A percentile compares a stretch with the other conserved stretches of the same genome.
Conservation (phyloP, 75 land plant genomes). For the Pinus taeda region DNA sequence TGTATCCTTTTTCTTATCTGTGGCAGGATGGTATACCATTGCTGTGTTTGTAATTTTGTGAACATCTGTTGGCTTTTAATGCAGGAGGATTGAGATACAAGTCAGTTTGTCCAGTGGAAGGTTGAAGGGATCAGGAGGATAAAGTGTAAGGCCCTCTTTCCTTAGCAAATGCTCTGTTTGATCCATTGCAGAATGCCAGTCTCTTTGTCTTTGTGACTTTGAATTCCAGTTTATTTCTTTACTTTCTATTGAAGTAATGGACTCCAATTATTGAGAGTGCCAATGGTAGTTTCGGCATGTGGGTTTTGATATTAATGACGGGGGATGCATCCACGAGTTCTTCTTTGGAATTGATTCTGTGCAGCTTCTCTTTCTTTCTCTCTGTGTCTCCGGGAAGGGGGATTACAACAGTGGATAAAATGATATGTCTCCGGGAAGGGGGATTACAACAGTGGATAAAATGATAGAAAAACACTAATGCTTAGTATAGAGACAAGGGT, state of each 20-base stretch:
- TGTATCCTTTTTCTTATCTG: not conserved
- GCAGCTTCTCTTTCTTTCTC: no score
- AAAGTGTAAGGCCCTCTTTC: not conserved
- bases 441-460: no score
- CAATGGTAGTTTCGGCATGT: not conserved
- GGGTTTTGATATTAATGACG: not conserved
- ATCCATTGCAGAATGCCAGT: not conserved
- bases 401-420: no score
- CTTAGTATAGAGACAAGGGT: no score
- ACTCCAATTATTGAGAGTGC: not conserved
- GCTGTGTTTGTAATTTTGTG: no score
- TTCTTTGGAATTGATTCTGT: no score
- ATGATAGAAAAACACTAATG: no score
- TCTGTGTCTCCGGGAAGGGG: no score
- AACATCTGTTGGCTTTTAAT: not conserved
- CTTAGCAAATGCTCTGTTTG: not conserved
- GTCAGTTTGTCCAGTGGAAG: not conserved
- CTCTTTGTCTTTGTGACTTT: not conserved
- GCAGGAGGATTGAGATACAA: conserved; percentile 7
- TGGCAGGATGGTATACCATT: no score
- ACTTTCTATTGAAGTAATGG: not conserved
- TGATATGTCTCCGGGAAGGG: no score
- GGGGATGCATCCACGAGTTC: not conserved
- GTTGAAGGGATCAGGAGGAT: not conserved
- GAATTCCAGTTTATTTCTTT: not conserved